Percentiles rank a stretch among this genome's conserved stretches.
These are phyloP conservation scores for Maudiozyma barnettii DNA, from an alignment of 805 yeast genomes.

Conservation along the genomic window DNA sequence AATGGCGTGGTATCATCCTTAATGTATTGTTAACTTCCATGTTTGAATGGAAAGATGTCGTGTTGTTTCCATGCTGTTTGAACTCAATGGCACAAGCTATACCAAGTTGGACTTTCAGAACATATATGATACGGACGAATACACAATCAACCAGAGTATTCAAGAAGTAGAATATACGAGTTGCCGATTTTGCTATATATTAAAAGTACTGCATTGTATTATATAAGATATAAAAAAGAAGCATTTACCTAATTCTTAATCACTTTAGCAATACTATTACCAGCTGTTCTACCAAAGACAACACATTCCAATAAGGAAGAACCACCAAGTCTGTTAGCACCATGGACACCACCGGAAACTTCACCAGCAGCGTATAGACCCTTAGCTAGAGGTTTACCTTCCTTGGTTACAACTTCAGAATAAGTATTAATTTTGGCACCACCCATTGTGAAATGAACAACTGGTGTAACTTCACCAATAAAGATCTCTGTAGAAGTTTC, in stretches of 20 bases:
- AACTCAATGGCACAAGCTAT: no score
- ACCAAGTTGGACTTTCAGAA: no score
- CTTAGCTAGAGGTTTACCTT: conserved; percentile 27
- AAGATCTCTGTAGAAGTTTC: conserved; percentile 28
- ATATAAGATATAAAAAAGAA: no score
- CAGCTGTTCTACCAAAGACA: conserved; percentile 49
- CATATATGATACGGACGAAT: no score
- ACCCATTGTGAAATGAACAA: conserved; percentile 60
- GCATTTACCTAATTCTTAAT: background rate
- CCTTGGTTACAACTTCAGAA: conserved; percentile 34
- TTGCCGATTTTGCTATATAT: no score
- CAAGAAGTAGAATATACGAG: no score
- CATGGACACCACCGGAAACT: conserved; percentile 61
- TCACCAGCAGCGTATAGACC: conserved; percentile 60
- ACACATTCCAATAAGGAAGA: conserved; percentile 51
- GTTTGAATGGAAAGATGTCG: no score
- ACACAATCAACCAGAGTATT: no score
- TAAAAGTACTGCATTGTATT: no score
- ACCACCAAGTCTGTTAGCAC: conserved; percentile 52
- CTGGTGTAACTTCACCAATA: conserved; percentile 49
- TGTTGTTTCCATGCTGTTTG: no score
- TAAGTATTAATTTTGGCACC: conserved; percentile 48
- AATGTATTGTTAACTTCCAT: no score
- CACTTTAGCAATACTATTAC: conserved; percentile 22
- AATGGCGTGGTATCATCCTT: no score